Percentiles rank a stretch among this genome's conserved stretches.
phyloP scores from a whole-genome alignment of 1,139 yeast species.

The Zygosaccharomyces sapae region DNA sequence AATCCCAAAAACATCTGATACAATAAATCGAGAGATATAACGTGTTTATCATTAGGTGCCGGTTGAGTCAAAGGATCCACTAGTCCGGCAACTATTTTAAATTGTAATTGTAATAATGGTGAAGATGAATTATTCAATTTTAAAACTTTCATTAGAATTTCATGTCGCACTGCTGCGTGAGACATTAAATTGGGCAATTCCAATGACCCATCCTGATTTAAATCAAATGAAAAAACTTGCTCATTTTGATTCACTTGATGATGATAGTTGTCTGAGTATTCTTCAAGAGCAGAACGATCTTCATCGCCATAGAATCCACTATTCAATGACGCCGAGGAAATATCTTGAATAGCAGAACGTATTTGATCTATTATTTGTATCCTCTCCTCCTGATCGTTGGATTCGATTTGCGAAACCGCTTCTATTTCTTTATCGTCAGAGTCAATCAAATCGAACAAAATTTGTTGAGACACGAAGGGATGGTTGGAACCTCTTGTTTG shows the following conservation, averaged over 20 bases:
- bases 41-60: conserved; percentile 49
- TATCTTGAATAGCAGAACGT: conserved; percentile 3
- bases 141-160: conserved; percentile 25
- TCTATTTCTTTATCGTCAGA: conserved; percentile 14
- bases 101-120: conserved; percentile 25
- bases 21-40: conserved; percentile 52
- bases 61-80: conserved; percentile 71
- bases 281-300: conserved; percentile 1
- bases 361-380: neutral
- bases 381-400: neutral
- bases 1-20: conserved; percentile 51
- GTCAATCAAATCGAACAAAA: conserved; percentile 12
- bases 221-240: conserved; percentile 33
- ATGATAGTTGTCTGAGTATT: conserved; percentile 8
- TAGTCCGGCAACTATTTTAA: conserved; percentile 37
- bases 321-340: neutral
- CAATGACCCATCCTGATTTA: conserved; percentile 23
- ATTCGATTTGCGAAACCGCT: conserved; percentile 6
- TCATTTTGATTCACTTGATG: conserved; percentile 17
- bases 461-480: conserved; percentile 8
- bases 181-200: conserved; percentile 28
- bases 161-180: conserved; percentile 33
- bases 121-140: conserved; percentile 16
- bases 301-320: neutral
- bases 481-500: conserved; percentile 1